Evolutionary conservation across 2,329 filamentous ascomycete species (phyloP).

Genomic region (Fusarium camptoceras): DNA sequence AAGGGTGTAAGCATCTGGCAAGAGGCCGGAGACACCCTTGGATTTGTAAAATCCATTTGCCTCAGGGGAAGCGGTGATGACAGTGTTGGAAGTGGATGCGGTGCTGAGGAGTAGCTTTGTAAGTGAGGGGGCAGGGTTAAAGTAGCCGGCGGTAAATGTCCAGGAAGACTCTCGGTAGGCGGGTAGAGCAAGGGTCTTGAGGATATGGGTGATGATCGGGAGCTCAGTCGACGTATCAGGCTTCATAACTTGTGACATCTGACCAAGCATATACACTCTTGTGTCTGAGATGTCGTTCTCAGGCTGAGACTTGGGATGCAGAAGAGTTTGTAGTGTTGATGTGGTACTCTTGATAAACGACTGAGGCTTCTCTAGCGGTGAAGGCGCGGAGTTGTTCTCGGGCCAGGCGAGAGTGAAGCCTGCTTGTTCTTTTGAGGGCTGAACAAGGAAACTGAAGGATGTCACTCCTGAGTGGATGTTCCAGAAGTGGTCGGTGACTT

Average conservation of each 20-base stretch:
- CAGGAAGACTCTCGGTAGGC: conserved; percentile 78
- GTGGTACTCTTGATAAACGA: conserved; percentile 78
- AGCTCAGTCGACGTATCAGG: conserved; percentile 90
- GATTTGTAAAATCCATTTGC: conserved; percentile 97
- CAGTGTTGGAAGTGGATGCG: conserved; percentile 76
- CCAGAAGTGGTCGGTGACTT: conserved; percentile 85
- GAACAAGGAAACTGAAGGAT: conserved; percentile 83
- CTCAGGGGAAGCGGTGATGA: conserved; percentile 91
- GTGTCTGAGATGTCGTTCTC: conserved; percentile 64
- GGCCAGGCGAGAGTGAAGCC: conserved; percentile 81
- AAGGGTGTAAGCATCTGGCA: conserved; percentile 92
- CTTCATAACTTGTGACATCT: conserved; percentile 85
- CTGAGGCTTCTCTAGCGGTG: conserved; percentile 76
- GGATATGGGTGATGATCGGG: conserved; percentile 79
- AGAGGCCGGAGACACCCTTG: conserved; percentile 86
- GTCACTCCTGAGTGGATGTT: conserved; percentile 81
- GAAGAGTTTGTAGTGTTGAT: conserved; percentile 72
- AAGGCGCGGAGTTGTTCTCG: conserved; percentile 75
- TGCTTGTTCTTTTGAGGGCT: conserved; percentile 67
- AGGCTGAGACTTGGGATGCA: conserved; percentile 56
- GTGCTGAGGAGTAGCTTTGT: conserved; percentile 83
- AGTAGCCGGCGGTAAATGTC: conserved; percentile 98
- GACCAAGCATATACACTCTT: conserved; percentile 85
- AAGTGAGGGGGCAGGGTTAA: conserved; percentile 91
- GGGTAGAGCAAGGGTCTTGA: conserved; percentile 73